Percentiles rank a stretch among this genome's conserved stretches.
phyloP scores from a whole-genome alignment of 805 yeast species.

The Cyberlindnera mississippiensis region DNA sequence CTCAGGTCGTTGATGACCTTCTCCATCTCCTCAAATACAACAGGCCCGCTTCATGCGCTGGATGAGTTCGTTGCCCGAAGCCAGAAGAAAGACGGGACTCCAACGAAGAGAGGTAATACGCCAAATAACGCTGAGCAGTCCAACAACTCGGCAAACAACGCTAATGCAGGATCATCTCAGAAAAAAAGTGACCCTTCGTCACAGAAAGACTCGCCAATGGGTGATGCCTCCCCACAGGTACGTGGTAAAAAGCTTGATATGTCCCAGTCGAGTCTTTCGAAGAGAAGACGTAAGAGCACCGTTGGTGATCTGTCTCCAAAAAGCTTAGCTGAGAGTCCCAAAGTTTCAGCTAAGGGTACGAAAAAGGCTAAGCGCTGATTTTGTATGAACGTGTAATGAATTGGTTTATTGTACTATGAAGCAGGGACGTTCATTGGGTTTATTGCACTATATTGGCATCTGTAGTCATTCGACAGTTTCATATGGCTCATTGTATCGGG shows the following conservation, averaged over 20 bases:
- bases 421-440: too few species aligned
- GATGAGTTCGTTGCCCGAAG: conserved; percentile 34
- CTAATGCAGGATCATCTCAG: too few species aligned
- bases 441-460: too few species aligned
- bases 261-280: conserved; percentile 32
- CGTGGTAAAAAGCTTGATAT: conserved; percentile 27
- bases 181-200: conserved; percentile 1
- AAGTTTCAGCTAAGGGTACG: conserved; percentile 1
- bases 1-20: conserved; percentile 61
- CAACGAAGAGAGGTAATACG: conserved; percentile 3
- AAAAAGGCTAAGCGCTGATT: conserved; percentile 1
- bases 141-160: too few species aligned
- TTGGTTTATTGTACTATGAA: too few species aligned
- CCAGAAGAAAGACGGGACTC: conserved; percentile 8
- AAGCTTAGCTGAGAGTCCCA: conserved; percentile 17
- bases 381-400: too few species aligned
- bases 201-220: conserved; percentile 10
- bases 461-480: too few species aligned
- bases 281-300: conserved; percentile 31
- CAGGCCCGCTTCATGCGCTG: conserved; percentile 54
- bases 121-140: background rate
- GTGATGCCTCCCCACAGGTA: conserved; percentile 7
- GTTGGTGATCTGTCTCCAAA: conserved; percentile 25
- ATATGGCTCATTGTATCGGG: too few species aligned
- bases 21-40: conserved; percentile 43